Evolutionary conservation across 2,329 filamentous ascomycete species (phyloP).

Genomic region (Penicillium sp.): DNA sequence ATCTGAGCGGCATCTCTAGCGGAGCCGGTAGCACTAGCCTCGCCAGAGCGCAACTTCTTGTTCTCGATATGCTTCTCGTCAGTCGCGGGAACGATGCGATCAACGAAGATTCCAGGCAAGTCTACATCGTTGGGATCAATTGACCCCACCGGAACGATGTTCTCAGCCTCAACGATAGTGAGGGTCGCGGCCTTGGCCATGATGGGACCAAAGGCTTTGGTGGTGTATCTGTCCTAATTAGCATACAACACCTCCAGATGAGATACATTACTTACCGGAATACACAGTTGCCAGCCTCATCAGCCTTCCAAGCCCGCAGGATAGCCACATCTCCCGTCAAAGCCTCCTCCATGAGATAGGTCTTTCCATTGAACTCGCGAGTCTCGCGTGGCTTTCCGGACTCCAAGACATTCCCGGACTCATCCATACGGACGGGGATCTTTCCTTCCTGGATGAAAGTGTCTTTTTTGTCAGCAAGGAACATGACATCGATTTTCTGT

Average conservation of each 20-base stretch:
- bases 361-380: conserved; percentile 70
- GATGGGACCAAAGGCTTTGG: conserved; percentile 71
- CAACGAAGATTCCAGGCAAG: conserved; percentile 79
- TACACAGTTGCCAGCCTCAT: conserved; percentile 75
- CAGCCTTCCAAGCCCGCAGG: conserved; percentile 73
- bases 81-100: conserved; percentile 75
- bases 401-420: conserved; percentile 77
- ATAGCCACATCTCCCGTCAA: conserved; percentile 77
- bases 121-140: conserved; percentile 75
- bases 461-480: conserved; percentile 20
- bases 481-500: neutral
- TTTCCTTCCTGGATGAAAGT: conserved; percentile 43
- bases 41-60: conserved; percentile 56
- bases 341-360: conserved; percentile 75
- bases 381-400: conserved; percentile 68
- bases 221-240: conserved; percentile 56
- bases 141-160: conserved; percentile 74
- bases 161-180: conserved; percentile 81
- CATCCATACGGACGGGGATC: conserved; percentile 73
- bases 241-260: neutral
- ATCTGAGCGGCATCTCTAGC: conserved; percentile 34
- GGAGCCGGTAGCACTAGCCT: conserved; percentile 38
- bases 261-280: conserved; percentile 58
- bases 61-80: conserved; percentile 72
- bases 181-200: conserved; percentile 80